Evolutionary conservation across 2,329 filamentous ascomycete species (phyloP).

Genomic region (Ilyonectria robusta): DNA sequence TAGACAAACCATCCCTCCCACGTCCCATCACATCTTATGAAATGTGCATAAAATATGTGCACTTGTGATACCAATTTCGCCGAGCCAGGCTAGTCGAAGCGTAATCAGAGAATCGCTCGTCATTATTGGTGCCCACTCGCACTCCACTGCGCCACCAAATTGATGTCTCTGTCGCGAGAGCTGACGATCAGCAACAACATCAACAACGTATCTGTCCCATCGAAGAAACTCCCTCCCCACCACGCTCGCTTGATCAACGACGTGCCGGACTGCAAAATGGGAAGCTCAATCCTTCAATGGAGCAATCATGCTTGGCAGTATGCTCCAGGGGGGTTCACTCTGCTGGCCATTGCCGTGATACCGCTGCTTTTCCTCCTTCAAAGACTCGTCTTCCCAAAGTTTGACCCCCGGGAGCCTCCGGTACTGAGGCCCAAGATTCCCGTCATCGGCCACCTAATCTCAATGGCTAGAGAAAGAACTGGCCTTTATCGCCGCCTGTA

Average conservation of each 20-base stretch:
- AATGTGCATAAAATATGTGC: too few relatives aligned
- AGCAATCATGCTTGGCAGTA: neutral
- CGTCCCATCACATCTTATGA: too few relatives aligned
- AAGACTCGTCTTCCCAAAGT: constrained; percentile 8
- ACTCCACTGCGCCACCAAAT: neutral
- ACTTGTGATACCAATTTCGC: too few relatives aligned
- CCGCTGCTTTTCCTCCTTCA: neutral
- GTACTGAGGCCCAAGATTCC: constrained; percentile 7
- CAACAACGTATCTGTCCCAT: neutral
- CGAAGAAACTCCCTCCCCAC: neutral
- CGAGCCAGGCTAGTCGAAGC: too few relatives aligned
- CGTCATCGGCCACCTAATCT: constrained; percentile 7
- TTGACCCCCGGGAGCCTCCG: constrained; percentile 9
- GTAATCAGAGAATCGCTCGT: neutral
- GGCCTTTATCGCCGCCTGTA: constrained; percentile 14
- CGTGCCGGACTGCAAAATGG: neutral
- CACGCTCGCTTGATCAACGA: neutral
- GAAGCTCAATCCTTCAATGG: neutral
- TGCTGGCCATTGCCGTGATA: neutral
- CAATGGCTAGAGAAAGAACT: neutral
- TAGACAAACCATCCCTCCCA: too few relatives aligned
- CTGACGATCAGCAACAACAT: neutral
- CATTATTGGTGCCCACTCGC: neutral
- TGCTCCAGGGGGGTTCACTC: neutral
- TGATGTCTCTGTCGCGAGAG: neutral